These are phyloP conservation scores for Aspergillus texensis DNA, from an alignment of 2,329 filamentous ascomycete genomes.

Conservation along the genomic window DNA sequence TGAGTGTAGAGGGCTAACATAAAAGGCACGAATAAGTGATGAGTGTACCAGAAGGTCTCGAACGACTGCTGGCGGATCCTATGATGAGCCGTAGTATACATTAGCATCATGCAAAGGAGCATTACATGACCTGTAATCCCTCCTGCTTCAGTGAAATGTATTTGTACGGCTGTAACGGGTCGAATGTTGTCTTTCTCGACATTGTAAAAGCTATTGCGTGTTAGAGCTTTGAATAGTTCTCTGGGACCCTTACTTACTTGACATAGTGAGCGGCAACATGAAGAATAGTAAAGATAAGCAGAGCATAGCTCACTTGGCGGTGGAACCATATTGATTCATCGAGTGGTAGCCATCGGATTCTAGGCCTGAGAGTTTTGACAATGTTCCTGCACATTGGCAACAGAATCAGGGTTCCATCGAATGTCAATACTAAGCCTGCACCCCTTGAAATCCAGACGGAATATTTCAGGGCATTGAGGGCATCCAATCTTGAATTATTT, in stretches of 20 bases:
- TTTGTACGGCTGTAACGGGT: conserved; percentile 77
- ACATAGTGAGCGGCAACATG: conserved; percentile 87
- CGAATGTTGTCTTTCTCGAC: conserved; percentile 85
- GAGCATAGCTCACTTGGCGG: conserved; percentile 85
- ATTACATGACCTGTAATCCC: conserved; percentile 96
- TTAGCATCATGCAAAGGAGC: conserved; percentile 98
- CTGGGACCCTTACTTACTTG: conserved; percentile 63
- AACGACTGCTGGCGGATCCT: conserved; percentile 96
- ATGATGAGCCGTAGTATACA: conserved; percentile 93
- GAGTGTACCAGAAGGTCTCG: conserved; percentile 99
- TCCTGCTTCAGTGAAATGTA: conserved; percentile 86
- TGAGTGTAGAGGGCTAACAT: conserved; percentile 93
- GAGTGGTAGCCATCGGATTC: conserved; percentile 84
- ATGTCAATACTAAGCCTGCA: conserved; percentile 79
- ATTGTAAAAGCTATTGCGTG: conserved; percentile 77
- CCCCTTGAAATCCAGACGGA: conserved; percentile 97
- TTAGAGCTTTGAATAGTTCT: conserved; percentile 27
- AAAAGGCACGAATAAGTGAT: conserved; percentile 98
- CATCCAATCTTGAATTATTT: conserved; percentile 67
- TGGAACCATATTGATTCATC: conserved; percentile 98
- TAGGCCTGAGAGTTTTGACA: conserved; percentile 80
- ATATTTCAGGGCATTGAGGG: conserved; percentile 77
- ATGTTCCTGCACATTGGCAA: conserved; percentile 94
- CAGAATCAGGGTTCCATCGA: conserved; percentile 85
- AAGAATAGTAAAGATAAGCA: conserved; percentile 78